Base-by-base conservation (phyloP, 2,329 filamentous ascomycete genomes). In the Beauveria medogensis region DNA sequence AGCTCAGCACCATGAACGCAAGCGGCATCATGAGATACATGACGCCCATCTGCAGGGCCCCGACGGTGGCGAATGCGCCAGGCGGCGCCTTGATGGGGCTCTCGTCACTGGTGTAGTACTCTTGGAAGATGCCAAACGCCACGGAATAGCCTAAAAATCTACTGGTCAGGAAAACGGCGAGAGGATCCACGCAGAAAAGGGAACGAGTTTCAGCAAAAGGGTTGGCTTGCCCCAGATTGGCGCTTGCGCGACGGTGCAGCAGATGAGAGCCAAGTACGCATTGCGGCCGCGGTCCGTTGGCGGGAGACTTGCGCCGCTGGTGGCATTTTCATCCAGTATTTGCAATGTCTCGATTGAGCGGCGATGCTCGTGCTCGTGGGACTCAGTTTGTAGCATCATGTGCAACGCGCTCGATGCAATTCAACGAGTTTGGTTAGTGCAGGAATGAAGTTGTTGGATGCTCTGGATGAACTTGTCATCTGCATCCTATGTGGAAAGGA, bases 51-150 rank as follows among this genome's bases (percentile, higher is more conserved):
- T 68, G 65, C 2, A 65, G 67, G 8, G 65, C 63, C 1, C 67
- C 66, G 6, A 69, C 66, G 7, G 68, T 69, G 20, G 68, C 64
- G n/a, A 68, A 64, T 18, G 64, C 64, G 5, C 63, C 66, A 1
- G 59, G 68, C 10, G 69, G 70, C 70, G 80, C 80, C 76, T 78
- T 5, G 78, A 78, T 62, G 74, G 80, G n/a, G 81, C 86, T 2
- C 80, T 84, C 76, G 0, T 75, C 77, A 24, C 76, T 80, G 70
- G 52, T 61, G 53, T 90, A 90, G 71, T 87, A 85, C 57, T 85
- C 79, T 68, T 88, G 85, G 66, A 90, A 89, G 55, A 90, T 80
- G 43, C 86, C 87, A 67, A 85, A 90, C 0, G 84, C 67, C 14
- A 71, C 69, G 0, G 70, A 70, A 8, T 70, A 71, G 30, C 70